Conservation (phyloP, 2,329 filamentous ascomycete genomes). For the Nectriaceae sp. region DNA sequence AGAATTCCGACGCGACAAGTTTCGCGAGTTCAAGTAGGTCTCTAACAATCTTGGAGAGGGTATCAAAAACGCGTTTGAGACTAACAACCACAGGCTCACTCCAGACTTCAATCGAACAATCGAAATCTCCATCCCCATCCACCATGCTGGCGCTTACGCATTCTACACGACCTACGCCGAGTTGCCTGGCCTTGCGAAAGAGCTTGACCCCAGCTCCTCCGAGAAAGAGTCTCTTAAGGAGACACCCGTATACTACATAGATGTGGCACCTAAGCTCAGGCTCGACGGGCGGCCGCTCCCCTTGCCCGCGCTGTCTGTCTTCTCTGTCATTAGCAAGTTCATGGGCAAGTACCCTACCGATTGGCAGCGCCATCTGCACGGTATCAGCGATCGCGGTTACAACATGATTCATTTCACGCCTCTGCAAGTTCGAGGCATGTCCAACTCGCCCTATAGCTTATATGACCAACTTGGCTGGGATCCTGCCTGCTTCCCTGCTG, state of each 20-base stretch:
- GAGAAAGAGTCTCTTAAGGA: constrained; percentile 55
- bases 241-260: constrained; percentile 86
- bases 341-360: constrained; percentile 90
- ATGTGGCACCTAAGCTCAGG: constrained; percentile 80
- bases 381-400: constrained; percentile 89
- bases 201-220: constrained; percentile 23
- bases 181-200: constrained; percentile 64
- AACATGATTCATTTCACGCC: constrained; percentile 99
- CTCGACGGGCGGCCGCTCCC: constrained; percentile 76
- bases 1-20: constrained; percentile 75
- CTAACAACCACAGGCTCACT: constrained; percentile 60
- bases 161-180: constrained; percentile 94
- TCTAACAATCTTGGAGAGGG: not conserved
- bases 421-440: constrained; percentile 81
- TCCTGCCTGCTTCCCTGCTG: constrained; percentile 75
- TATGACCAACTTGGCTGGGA: constrained; percentile 93
- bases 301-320: constrained; percentile 83
- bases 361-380: constrained; percentile 86
- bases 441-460: constrained; percentile 96
- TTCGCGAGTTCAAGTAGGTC: constrained; percentile 85
- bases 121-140: constrained; percentile 85
- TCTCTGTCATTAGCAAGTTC: constrained; percentile 96
- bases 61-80: not conserved
- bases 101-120: constrained; percentile 93
- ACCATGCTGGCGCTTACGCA: constrained; percentile 82